Conservation (phyloP, 148 eudicot species). For the Chenopodium album region DNA sequence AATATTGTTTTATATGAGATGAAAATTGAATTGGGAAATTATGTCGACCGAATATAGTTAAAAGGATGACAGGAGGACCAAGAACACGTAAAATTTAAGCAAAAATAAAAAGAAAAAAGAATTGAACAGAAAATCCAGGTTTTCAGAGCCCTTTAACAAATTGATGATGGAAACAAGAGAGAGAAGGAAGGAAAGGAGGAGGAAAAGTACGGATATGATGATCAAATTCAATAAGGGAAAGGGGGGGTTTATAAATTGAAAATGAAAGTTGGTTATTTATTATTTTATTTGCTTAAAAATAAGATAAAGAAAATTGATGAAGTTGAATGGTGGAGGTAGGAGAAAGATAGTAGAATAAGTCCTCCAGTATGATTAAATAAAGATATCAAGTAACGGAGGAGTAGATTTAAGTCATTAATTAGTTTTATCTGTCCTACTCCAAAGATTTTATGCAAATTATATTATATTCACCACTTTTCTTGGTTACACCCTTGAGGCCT, state of each 20-base stretch:
- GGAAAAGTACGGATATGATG: not conserved
- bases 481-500: too few relatives aligned
- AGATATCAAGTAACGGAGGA: not conserved
- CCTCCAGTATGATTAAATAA: not conserved
- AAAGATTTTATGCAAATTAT: not conserved
- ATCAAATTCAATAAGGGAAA: not conserved
- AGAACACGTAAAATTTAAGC: slow-evolving; percentile 11
- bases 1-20: not conserved
- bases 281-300: too few relatives aligned
- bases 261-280: not conserved
- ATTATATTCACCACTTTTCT: not conserved
- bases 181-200: not conserved
- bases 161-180: not conserved
- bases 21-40: not conserved
- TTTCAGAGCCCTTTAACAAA: not conserved
- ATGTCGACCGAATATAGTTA: not conserved
- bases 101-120: not conserved
- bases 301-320: not conserved
- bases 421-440: slow-evolving; percentile 7
- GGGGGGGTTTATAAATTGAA: not conserved
- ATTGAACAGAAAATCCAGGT: slow-evolving; percentile 10
- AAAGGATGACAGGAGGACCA: not conserved
- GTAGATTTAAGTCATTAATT: slow-evolving; percentile 12
- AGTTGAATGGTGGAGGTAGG: not conserved
- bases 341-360: not conserved